These are phyloP conservation scores for Saposhnikovia divaricata DNA, from an alignment of 129 eudicot genomes.

Conservation along the genomic window DNA sequence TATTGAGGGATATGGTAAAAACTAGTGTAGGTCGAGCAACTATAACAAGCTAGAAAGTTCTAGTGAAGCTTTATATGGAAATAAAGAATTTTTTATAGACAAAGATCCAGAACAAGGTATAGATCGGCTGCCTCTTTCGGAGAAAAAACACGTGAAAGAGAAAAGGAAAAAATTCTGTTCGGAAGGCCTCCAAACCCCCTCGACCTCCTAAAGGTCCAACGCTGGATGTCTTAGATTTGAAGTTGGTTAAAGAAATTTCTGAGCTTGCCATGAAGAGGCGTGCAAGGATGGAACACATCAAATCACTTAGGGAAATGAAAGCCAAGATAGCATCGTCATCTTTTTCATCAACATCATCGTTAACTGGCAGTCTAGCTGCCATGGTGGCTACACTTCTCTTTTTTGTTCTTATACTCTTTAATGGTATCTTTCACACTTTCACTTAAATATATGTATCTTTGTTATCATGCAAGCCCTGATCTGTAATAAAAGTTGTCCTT, in stretches of 20 bases:
- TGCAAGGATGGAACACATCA: conserved; percentile 57
- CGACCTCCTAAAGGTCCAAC: conserved; percentile 79
- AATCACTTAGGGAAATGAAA: conserved; percentile 54
- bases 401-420: conserved; percentile 46
- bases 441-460: too few species aligned
- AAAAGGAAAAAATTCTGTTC: conserved; percentile 32
- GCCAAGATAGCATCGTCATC: conserved; percentile 27
- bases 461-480: too few species aligned
- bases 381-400: conserved; percentile 53
- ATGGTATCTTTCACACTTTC: too few species aligned
- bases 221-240: conserved; percentile 52
- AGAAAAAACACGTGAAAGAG: conserved; percentile 35
- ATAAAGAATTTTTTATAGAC: conserved; percentile 29
- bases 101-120: conserved; percentile 23
- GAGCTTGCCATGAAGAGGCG: conserved; percentile 66
- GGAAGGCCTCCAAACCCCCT: conserved; percentile 70
- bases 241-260: conserved; percentile 55
- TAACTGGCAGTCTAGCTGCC: conserved; percentile 42
- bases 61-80: conserved; percentile 20
- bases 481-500: too few species aligned
- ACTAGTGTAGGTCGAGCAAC: conserved; percentile 24
- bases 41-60: conserved; percentile 22
- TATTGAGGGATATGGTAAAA: conserved; percentile 32
- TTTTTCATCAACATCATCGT: conserved; percentile 32
- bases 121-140: conserved; percentile 35